These are phyloP conservation scores for Peniophora sp. DNA, from an alignment of 1,284 basidiomycete genomes.

Conservation along the genomic window DNA sequence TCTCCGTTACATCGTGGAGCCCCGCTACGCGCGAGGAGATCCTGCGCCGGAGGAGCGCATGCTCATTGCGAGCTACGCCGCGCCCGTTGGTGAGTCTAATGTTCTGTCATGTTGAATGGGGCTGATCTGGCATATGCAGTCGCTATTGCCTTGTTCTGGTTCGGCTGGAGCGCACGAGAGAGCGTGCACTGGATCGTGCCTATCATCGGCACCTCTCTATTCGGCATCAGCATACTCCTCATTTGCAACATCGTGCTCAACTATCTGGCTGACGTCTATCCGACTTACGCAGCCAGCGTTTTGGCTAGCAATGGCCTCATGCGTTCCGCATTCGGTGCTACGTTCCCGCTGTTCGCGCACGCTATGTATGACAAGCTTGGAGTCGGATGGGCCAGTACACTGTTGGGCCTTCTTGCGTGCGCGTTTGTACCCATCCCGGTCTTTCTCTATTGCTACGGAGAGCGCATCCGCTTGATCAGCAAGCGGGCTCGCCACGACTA, in stretches of 20 bases:
- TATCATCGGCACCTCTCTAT: constrained; percentile 16
- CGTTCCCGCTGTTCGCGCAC: constrained; percentile 27
- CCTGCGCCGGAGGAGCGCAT: constrained; percentile 36
- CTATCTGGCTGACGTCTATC: constrained; percentile 26
- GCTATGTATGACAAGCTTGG: constrained; percentile 24
- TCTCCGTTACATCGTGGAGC: constrained; percentile 13
- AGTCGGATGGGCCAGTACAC: constrained; percentile 22
- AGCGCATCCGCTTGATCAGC: constrained; percentile 9
- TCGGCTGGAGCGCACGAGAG: constrained; percentile 30
- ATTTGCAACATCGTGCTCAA: constrained; percentile 21
- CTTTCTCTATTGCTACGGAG: constrained; percentile 11
- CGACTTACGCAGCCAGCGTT: constrained; percentile 26
- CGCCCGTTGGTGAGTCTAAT: constrained; percentile 24
- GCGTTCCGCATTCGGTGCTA: constrained; percentile 25
- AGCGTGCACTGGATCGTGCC: constrained; percentile 22
- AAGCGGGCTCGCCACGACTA: constrained; percentile 9
- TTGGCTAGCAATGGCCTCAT: constrained; percentile 30
- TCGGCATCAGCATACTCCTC: constrained; percentile 18
- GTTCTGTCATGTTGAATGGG: constrained; percentile 3
- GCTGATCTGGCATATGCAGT: constrained; percentile 1
- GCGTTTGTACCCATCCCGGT: constrained; percentile 21
- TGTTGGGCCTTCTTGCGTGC: constrained; percentile 23
- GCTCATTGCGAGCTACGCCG: constrained; percentile 26
- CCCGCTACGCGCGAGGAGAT: constrained; percentile 21
- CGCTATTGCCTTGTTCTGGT: constrained; percentile 33